Evolutionary conservation across 2,329 filamentous ascomycete genomes (phyloP).

Genomic region (Tolypocladium amazonense): DNA sequence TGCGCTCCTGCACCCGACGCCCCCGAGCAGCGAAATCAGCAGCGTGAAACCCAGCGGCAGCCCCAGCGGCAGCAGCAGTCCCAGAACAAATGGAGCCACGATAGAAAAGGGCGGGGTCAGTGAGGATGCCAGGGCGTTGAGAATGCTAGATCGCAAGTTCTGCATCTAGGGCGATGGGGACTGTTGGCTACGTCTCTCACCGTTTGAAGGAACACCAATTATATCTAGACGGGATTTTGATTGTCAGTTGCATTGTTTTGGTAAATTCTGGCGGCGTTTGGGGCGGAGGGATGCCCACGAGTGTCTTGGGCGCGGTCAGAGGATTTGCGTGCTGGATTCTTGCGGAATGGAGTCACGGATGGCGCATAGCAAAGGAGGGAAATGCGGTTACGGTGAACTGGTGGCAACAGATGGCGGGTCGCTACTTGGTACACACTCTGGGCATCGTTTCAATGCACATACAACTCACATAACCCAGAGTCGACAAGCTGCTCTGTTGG

Average conservation of each 20-base stretch:
- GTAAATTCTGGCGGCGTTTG: neutral
- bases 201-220: neutral
- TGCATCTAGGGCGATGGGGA: constrained; percentile 15
- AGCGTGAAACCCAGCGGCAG: constrained; percentile 31
- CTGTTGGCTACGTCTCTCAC: neutral
- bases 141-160: constrained; percentile 54
- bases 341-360: neutral
- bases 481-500: neutral
- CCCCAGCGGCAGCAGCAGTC: constrained; percentile 31
- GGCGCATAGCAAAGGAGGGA: neutral
- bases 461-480: neutral
- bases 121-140: constrained; percentile 55
- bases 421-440: neutral
- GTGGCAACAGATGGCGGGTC: neutral
- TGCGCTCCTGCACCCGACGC: constrained; percentile 39
- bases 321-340: neutral
- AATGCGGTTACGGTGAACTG: neutral
- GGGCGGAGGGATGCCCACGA: neutral
- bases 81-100: constrained; percentile 14
- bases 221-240: neutral
- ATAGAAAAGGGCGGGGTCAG: constrained; percentile 33
- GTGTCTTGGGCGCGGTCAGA: neutral
- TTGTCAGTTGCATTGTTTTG: neutral
- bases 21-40: constrained; percentile 32
- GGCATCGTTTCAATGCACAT: neutral